Conservation (phyloP, 2,329 filamentous ascomycete species). For the Acrocalymma vagum region DNA sequence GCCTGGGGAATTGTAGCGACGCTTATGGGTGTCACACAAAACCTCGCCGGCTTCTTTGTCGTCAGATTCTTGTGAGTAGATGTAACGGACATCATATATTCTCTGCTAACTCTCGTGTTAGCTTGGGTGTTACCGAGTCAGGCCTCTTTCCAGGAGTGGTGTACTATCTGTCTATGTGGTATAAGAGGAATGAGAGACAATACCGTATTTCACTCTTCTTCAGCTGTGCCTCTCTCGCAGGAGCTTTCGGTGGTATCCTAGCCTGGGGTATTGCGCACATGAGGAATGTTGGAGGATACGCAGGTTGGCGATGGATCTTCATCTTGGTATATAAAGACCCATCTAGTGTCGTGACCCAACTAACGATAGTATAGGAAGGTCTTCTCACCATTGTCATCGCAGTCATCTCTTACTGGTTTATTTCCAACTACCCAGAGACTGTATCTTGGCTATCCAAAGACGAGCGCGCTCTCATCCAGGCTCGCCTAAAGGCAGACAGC, state of each 20-base stretch:
- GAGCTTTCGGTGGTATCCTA: slow-evolving; percentile 68
- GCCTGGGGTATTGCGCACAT: slow-evolving; percentile 69
- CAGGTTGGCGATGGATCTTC: slow-evolving; percentile 53
- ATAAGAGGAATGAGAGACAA: slow-evolving; percentile 66
- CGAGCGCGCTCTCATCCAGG: slow-evolving; percentile 65
- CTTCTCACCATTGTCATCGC: slow-evolving; percentile 47
- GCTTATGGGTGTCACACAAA: slow-evolving; percentile 59
- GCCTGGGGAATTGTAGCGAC: slow-evolving; percentile 60
- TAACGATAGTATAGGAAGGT: slow-evolving; percentile 39
- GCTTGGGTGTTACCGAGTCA: slow-evolving; percentile 44
- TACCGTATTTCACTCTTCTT: slow-evolving; percentile 69
- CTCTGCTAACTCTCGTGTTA: too few species aligned
- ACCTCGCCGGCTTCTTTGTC: slow-evolving; percentile 55
- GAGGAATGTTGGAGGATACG: slow-evolving; percentile 60
- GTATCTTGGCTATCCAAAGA: slow-evolving; percentile 64
- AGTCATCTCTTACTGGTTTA: slow-evolving; percentile 60
- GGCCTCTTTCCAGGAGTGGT: slow-evolving; percentile 52
- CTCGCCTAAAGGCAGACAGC: slow-evolving; percentile 71
- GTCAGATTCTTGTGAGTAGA: slow-evolving; percentile 56
- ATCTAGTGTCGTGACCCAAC: background rate
- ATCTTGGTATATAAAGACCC: slow-evolving; percentile 37
- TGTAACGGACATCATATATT: slow-evolving; percentile 11
- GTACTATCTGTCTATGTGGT: slow-evolving; percentile 71
- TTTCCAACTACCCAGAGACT: slow-evolving; percentile 71
- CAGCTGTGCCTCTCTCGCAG: slow-evolving; percentile 65